Conservation (phyloP, 1,139 yeast genomes). For the Spathaspora sp. region DNA sequence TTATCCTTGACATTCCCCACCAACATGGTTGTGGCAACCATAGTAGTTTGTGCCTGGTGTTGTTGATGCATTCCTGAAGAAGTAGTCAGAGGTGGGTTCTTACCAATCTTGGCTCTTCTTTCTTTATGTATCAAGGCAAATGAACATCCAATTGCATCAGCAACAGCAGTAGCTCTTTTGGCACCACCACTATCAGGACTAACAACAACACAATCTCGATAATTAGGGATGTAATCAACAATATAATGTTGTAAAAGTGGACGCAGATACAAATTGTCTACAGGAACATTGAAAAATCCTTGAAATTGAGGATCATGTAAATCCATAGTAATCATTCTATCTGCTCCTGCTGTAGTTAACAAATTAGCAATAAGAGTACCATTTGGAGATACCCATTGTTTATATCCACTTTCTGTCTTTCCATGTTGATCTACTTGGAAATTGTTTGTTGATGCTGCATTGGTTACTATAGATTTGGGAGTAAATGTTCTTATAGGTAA, state of each 20-base stretch:
- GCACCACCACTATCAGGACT: slow-evolving; percentile 99
- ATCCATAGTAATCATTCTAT: slow-evolving; percentile 96
- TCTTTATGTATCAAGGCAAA: slow-evolving; percentile 97
- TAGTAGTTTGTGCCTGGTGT: slow-evolving; percentile 15
- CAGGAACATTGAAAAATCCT: slow-evolving; percentile 91
- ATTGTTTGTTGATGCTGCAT: slow-evolving; percentile 29
- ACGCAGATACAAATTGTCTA: slow-evolving; percentile 84
- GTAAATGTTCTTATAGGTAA: slow-evolving; percentile 14
- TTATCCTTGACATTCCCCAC: slow-evolving; percentile 89
- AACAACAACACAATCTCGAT: slow-evolving; percentile 78
- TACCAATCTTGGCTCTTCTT: slow-evolving; percentile 56
- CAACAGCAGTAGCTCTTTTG: slow-evolving; percentile 90
- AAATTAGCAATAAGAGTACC: slow-evolving; percentile 91
- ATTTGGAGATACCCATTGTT: slow-evolving; percentile 94
- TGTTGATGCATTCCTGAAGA: slow-evolving; percentile 9
- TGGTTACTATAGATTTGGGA: slow-evolving; percentile 32
- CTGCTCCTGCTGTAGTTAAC: slow-evolving; percentile 92
- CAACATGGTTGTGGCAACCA: slow-evolving; percentile 76
- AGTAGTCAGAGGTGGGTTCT: slow-evolving; percentile 30
- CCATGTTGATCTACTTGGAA: slow-evolving; percentile 37
- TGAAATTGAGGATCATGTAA: slow-evolving; percentile 94
- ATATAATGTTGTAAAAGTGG: slow-evolving; percentile 84
- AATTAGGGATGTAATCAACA: slow-evolving; percentile 67
- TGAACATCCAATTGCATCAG: slow-evolving; percentile 84
- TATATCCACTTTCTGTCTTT: slow-evolving; percentile 64